Evolutionary conservation across 2,329 filamentous ascomycete species (phyloP), one percentile per base, ranked within the genome.

Genomic region (Spiromastix sp.): DNA sequence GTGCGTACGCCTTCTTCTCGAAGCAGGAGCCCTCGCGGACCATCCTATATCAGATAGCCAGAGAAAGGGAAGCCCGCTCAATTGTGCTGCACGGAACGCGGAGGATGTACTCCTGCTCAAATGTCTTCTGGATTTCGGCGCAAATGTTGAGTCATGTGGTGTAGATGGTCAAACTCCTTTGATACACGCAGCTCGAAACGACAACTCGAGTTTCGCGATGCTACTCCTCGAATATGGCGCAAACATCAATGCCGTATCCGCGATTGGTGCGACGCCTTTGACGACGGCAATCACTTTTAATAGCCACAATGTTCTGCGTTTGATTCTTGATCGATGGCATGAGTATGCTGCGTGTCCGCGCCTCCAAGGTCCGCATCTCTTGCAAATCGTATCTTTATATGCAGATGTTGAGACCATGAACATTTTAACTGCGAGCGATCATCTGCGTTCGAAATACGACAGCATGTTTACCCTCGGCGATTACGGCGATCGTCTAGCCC

Each of bases 181-280:
- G 2, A 50, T 56, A 20, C 51, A 58, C 35, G 54, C 50, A 4
- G 46, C 56, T 4, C 47, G 49, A 13, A 50, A 46, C 13, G 43
- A 58, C 31, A 50, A 51, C 22, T 47, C 47, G 2, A 48, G 42
- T 30, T 51, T 56, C 31, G 55, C 54, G 1, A 47, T 50, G 15
- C 39, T 59, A n/a, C 42, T 59, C 6, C 44, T 59, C 2, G 55
- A 59, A 22, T 50, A 56, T 39, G 54, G 55, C 4, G 55, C 55
- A 18, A 42, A 56, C 30, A 54, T 57, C 39, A 60, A 59, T 39
- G 46, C 46, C 19, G 39, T 43, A 5, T 46, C 54, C 3, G 37
- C 31, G 8, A 49, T 42, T 18, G 51, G 51, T 3, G 40, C 45
- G 18, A 57, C 55, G 11, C 51, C 56, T 0, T 40, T 59, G 21